A percentile compares a stretch with the other conserved stretches of the same genome.
phyloP scores from a whole-genome alignment of 257 asterid genomes.

The Solanum sejunctum region DNA sequence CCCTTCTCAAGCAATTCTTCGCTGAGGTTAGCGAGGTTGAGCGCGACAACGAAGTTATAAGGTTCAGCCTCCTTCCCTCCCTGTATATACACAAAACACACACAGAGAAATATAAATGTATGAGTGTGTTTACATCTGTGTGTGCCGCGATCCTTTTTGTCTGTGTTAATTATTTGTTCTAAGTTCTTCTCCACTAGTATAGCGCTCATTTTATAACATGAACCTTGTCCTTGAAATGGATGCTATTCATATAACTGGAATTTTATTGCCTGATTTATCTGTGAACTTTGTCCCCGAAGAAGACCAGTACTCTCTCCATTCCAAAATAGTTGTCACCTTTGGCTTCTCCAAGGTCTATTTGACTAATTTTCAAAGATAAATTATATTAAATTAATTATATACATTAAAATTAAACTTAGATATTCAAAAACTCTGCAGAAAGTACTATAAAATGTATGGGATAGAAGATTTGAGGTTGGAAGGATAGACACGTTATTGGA shows the following conservation, averaged over 20 bases:
- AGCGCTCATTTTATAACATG: background rate
- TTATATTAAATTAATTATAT: no score
- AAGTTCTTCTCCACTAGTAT: background rate
- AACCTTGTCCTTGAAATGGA: background rate
- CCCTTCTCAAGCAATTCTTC: conserved; percentile 72
- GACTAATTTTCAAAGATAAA: no score
- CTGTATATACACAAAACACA: background rate
- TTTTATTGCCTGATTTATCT: background rate
- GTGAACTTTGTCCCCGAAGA: background rate
- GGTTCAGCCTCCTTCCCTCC: conserved; percentile 20
- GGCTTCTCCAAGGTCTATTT: no score
- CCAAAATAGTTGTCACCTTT: no score
- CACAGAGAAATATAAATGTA: background rate
- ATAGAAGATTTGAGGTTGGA: background rate
- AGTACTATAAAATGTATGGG: background rate
- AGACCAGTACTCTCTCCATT: background rate
- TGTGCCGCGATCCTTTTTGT: background rate
- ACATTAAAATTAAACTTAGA: no score
- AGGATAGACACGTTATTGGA: background rate
- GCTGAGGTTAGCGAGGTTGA: conserved; percentile 98
- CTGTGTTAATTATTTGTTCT: background rate
- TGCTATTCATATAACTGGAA: background rate
- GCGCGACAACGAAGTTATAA: conserved; percentile 87
- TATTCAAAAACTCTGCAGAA: no score
- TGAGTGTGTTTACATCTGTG: background rate